Conservation (phyloP, 129 eudicot species). For the Escallonia rubra region DNA sequence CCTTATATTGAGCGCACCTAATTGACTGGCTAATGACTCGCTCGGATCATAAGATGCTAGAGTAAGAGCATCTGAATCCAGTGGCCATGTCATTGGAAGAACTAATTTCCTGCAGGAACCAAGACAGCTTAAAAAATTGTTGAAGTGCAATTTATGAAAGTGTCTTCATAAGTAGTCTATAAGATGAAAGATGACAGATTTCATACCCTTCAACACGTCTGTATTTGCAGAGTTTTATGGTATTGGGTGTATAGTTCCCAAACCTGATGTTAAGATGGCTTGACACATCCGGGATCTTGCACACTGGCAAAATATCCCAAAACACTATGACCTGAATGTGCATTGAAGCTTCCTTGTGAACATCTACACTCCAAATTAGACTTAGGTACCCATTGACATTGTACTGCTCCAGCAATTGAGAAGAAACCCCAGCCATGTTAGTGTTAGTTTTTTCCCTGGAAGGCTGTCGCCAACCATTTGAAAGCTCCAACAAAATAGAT, state of each 20-base stretch:
- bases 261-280: conserved; percentile 7
- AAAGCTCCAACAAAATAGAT: no score
- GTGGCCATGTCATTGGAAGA: no score
- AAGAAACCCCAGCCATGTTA: conserved; percentile 13
- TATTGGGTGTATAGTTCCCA: conserved; percentile 13
- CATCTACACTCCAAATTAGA: conserved; percentile 25
- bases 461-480: no score
- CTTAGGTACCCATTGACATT: conserved; percentile 12
- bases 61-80: no score
- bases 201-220: conserved; percentile 27
- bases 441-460: conserved; percentile 6
- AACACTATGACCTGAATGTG: conserved; percentile 23
- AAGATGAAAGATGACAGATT: no score
- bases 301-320: conserved; percentile 24
- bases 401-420: conserved; percentile 16
- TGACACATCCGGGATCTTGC: conserved; percentile 14
- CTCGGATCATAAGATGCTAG: no score
- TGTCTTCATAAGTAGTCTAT: no score
- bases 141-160: no score
- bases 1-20: no score
- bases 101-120: no score
- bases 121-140: no score
- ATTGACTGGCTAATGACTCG: no score
- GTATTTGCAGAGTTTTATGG: conserved; percentile 19
- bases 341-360: conserved; percentile 15